Conservation (phyloP, 2,329 filamentous ascomycete species). For the Septoria linicola region DNA sequence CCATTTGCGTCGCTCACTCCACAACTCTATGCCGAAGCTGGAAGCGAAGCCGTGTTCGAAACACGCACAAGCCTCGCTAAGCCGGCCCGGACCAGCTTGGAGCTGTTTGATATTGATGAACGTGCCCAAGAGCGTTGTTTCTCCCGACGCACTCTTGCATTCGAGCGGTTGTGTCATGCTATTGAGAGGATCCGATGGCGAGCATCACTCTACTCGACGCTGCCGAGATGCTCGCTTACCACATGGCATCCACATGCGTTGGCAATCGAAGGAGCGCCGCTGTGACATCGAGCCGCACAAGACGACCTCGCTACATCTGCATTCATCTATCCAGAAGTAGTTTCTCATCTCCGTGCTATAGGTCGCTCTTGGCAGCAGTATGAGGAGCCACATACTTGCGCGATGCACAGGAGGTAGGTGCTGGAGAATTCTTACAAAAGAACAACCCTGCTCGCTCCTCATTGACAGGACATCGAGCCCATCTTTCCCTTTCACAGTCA, state of each 20-base stretch:
- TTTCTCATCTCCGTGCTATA: conserved; percentile 6
- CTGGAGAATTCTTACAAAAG: neutral
- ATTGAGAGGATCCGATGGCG: neutral
- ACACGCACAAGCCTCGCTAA: conserved; percentile 5
- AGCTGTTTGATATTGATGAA: conserved; percentile 7
- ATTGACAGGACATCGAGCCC: neutral
- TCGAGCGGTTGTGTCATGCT: conserved; percentile 3
- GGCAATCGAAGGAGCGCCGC: neutral
- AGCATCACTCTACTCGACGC: conserved; percentile 3
- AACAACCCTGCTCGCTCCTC: neutral
- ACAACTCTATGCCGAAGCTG: neutral
- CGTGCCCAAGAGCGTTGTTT: neutral
- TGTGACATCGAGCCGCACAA: conserved; percentile 2
- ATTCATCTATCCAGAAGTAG: conserved; percentile 1
- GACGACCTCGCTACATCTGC: neutral
- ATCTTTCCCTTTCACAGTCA: conserved; percentile 8
- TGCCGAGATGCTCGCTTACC: neutral
- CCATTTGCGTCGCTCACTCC: too few species aligned
- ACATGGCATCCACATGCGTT: neutral
- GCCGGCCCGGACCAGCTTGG: neutral
- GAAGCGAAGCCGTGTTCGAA: neutral
- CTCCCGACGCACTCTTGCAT: neutral
- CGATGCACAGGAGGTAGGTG: neutral
- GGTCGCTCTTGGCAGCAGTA: neutral
- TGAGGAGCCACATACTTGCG: neutral